Evolutionary conservation across 2,329 filamentous ascomycete species (phyloP), one percentile per base, ranked within the genome.

Genomic region (Trichoderma guizhouense): DNA sequence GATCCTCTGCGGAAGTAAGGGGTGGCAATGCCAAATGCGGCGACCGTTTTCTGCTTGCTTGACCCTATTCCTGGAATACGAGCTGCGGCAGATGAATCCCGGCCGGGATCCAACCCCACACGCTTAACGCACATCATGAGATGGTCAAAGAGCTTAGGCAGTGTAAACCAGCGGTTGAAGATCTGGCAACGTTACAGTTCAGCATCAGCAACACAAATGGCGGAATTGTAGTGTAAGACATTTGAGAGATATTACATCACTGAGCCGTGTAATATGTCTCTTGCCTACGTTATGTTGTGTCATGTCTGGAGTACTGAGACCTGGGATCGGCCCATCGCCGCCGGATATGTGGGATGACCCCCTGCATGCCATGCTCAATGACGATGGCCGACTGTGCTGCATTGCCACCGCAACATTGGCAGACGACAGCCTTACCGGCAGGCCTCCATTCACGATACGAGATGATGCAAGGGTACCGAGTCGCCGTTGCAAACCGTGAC

Each of bases 61-160:
- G 28, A 24, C 24, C 43, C 36, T 61, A 68, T 69, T 60, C 66
- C 28, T 61, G 36, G 66, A 69, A 69, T 69, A 69, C 66, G 66
- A 69, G 66, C n/a, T 3, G 66, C 66, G 36, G 66, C 36, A 47
- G 66, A 69, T 61, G 39, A 9, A 39, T 57, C 47, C 64, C 30
- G 32, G 47, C 14, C 28, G 14, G 21, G 43, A 34, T 9, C 39
- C 15, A 39, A 43, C 53, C 53, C 66, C 66, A 47, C 67, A 62
- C 8, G 39, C 28, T 53, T 15, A 60, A 24, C 66, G 55, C 21
- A 36, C 9, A 39, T 21, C 32, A 24, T 28, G 32, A 43, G 64
- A 57, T 67, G 47, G 57, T 7, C 8, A 58, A 30, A 39, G 21
- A 26, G 9, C n/a, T 58, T 60, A 21, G 18, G 26, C 55, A 21